Evolutionary conservation across 768 basidiomycete genomes (phyloP), one percentile per base, ranked within the genome.

Genomic region (Coprinopsis sp.): DNA sequence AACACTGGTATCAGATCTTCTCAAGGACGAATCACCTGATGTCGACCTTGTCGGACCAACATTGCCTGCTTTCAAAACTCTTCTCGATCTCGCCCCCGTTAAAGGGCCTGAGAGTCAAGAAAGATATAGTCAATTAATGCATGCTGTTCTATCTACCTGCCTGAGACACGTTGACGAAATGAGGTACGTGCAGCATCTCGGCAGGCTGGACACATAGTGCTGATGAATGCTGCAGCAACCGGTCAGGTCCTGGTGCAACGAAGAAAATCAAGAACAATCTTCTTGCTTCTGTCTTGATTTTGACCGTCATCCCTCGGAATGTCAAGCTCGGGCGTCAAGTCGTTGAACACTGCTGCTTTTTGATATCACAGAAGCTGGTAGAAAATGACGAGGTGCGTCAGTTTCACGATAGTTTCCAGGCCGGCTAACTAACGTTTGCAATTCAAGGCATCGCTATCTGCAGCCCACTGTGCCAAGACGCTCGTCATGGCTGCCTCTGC

Each of bases 241-340:
- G 95, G 37, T 74, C 82, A 49, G 94, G 92, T 0, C 54, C 73
- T 0, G 81, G 87, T 8, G 87, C 87, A 2, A 67, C 78, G 2
- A 81, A 84, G 63, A 97, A 97, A 68, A 74, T 88, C 62, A 94
- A 91, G 66, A 90, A 82, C 57, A 98, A 96, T 63, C 73, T 97
- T 49, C 68, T 98, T 11, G 89, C 91, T 0, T 73, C 84, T 0
- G 92, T 92, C 1, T 75, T 99, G 4, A 74, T 96, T 40, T 62
- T 99, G 33, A 95, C 94, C 0, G 79, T 84, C 19, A 66, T 92
- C 1, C 88, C 91, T 1, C 52, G 79, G 0, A 71, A 70, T 11
- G 72, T 84, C 14, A 79, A 79, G 60, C 64, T 96, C 25, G 84
- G 91, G 37, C 74, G 77, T 37, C 77, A 80, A 2, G 80, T 85